phyloP scores from a whole-genome alignment of 257 asterid genomes.

The Petrea volubilis region DNA sequence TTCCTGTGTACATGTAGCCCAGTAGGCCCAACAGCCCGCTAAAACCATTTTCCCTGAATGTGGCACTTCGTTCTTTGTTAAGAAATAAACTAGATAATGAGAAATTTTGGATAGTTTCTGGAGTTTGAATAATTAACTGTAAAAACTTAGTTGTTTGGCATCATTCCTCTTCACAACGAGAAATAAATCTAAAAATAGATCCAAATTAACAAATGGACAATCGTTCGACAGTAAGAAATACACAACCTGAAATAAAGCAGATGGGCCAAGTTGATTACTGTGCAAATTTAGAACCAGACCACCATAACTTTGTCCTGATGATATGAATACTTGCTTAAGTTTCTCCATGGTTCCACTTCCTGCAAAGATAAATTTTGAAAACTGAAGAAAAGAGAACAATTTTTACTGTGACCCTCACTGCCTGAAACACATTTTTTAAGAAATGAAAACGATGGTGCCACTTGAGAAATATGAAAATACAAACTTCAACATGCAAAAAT shows the following conservation, averaged over 20 bases:
- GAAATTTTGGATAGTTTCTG: background rate
- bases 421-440: background rate
- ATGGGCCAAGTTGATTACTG: conserved; percentile 76
- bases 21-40: background rate
- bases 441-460: conserved; percentile 8
- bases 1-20: background rate
- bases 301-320: conserved; percentile 80
- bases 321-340: conserved; percentile 68
- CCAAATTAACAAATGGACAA: background rate
- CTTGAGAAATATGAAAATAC: conserved; percentile 14
- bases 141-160: conserved; percentile 6
- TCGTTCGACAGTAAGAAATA: conserved; percentile 15
- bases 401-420: conserved; percentile 3
- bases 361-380: conserved; percentile 32
- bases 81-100: background rate
- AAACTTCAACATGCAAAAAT: conserved; percentile 11
- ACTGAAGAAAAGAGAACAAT: conserved; percentile 21
- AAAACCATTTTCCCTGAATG: conserved; percentile 1
- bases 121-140: background rate
- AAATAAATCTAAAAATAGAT: background rate
- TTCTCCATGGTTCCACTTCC: conserved; percentile 82
- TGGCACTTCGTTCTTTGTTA: conserved; percentile 3
- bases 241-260: conserved; percentile 77
- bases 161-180: background rate
- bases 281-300: conserved; percentile 84